Percentiles rank a stretch among this genome's conserved stretches.
Conservation (phyloP, 768 basidiomycete species). For the Hericium rajendrae region DNA sequence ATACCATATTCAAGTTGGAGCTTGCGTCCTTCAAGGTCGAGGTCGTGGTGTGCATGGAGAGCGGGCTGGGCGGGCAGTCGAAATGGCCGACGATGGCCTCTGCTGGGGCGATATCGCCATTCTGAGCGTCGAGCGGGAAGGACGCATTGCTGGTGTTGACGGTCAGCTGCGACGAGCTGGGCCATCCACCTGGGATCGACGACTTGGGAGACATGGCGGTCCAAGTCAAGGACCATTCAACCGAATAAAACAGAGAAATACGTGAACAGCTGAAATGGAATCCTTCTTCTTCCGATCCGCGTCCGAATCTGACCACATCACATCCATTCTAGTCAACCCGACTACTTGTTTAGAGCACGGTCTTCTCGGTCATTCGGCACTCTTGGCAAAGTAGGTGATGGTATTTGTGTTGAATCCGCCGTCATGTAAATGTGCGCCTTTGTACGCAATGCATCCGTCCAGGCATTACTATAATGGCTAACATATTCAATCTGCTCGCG, state of each 20-base stretch:
- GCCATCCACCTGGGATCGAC: neutral
- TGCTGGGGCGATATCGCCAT: too few relatives aligned
- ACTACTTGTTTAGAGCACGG: slow-evolving; percentile 43
- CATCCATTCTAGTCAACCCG: too few relatives aligned
- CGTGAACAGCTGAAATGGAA: neutral
- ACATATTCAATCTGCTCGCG: too few relatives aligned
- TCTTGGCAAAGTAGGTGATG: slow-evolving; percentile 84
- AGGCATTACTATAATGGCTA: slow-evolving; percentile 16
- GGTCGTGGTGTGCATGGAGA: too few relatives aligned
- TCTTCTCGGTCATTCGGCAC: slow-evolving; percentile 77
- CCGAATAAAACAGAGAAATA: neutral
- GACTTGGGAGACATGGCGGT: neutral
- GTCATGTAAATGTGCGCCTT: slow-evolving; percentile 93
- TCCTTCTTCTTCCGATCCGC: neutral
- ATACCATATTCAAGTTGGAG: too few relatives aligned
- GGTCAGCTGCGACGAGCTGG: neutral
- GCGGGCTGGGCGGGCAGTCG: too few relatives aligned
- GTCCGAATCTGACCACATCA: too few relatives aligned
- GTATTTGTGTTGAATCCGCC: slow-evolving; percentile 72
- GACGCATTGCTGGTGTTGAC: too few relatives aligned
- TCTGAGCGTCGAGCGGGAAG: too few relatives aligned
- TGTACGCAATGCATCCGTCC: slow-evolving; percentile 63
- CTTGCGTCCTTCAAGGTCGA: too few relatives aligned
- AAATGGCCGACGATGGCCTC: too few relatives aligned
- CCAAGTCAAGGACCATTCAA: neutral